Base-by-base conservation (phyloP, 352 stramenopile species). In the Phytopythium boreale region DNA sequence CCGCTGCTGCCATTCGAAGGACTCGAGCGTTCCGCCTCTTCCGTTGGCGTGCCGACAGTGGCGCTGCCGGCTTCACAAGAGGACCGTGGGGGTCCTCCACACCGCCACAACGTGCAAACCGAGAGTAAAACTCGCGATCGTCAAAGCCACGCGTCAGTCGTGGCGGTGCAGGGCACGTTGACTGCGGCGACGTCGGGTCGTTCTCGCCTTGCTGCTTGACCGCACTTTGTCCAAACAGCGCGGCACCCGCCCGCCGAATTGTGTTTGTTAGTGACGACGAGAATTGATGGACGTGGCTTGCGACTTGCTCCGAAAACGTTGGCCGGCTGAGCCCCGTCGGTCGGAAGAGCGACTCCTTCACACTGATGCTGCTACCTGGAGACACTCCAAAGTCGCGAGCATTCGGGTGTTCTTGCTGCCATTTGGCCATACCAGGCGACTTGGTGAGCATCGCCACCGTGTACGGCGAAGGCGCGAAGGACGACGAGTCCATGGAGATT, bases 171-270 rank as follows among this genome's bases (percentile, higher is more conserved):
- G 72, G 70, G 19, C 71, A 79, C 8, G 74, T 63, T 9, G 76
- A 88, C 47, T 77, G 68, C 7, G 79, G 79, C 11, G 79, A 88
- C 24, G 79, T 86, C 15, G 73, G 15, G 19, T 63, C 64, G 20
- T 59, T 44, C 22, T 34, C 47, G 34, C 56, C 57, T 43, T 56
- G 37, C 3, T 37, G 59, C 34, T 66, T 59, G 1, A 61, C 55
- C 34, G 7, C 37, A 34, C 43, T 63, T 20, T 66, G 68, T 12
- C 64, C 62, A 27, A 64, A 57, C 24, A 84, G 68, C 44, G 76
- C 64, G 1, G 53, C 57, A 22, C 63, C 53, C 7, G 68, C 71
- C 2, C 75, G 69, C 29, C 64, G 74, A 19, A 85, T 60, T 14
- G 74, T 82, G 34, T 62, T 79, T 19, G 72, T 72, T 10, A 88